phyloP scores from a whole-genome alignment of 805 yeast genomes.

The Wickerhamomyces subpelliculosus region DNA sequence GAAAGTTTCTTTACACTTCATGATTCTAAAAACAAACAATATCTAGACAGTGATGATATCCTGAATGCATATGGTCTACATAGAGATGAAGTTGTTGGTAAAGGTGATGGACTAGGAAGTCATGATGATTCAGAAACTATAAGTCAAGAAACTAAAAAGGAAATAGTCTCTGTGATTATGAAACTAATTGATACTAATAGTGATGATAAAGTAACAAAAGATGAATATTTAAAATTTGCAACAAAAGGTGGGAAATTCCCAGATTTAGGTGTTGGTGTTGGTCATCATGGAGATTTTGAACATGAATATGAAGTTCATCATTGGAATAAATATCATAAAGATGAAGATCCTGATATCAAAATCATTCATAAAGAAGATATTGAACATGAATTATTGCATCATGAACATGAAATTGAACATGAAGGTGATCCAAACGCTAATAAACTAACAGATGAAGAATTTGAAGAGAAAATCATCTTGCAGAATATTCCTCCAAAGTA shows the following conservation, averaged over 20 bases:
- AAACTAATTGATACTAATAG: slow-evolving; percentile 54
- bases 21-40: slow-evolving; percentile 57
- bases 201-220: slow-evolving; percentile 57
- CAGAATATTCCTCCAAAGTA: slow-evolving; percentile 34
- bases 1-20: slow-evolving; percentile 75
- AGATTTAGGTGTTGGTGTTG: slow-evolving; percentile 89
- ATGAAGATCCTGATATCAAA: slow-evolving; percentile 76
- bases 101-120: slow-evolving; percentile 84
- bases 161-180: slow-evolving; percentile 49
- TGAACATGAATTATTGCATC: slow-evolving; percentile 39
- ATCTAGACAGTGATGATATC: slow-evolving; percentile 55
- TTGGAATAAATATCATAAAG: slow-evolving; percentile 76
- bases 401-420: slow-evolving; percentile 67
- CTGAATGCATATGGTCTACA: slow-evolving; percentile 74
- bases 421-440: slow-evolving; percentile 57
- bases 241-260: slow-evolving; percentile 69
- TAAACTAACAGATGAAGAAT: slow-evolving; percentile 30
- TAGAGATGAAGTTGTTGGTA: slow-evolving; percentile 70
- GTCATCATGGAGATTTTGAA: slow-evolving; percentile 92
- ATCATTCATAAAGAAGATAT: slow-evolving; percentile 82
- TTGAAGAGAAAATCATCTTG: slow-evolving; percentile 30
- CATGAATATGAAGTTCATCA: slow-evolving; percentile 92
- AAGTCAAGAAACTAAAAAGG: slow-evolving; percentile 44
- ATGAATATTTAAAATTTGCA: slow-evolving; percentile 65
- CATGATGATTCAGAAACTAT: slow-evolving; percentile 61